Percentiles rank a stretch among this genome's conserved stretches.
Evolutionary conservation across 2,329 filamentous ascomycete species (phyloP).

Genomic region (Trichoderma simmonsii): DNA sequence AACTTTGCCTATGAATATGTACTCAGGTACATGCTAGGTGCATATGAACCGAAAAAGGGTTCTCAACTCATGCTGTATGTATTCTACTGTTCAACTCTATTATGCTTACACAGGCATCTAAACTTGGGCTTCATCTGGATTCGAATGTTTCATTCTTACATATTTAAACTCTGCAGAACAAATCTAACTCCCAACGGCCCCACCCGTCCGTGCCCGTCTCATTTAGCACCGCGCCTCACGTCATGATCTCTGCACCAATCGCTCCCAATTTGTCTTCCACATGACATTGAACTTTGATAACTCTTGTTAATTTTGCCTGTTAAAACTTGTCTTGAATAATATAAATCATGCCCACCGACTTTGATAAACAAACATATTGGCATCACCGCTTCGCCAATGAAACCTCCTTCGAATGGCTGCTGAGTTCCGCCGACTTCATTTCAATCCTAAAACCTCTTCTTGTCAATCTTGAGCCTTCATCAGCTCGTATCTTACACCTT

Average conservation of each 20-base stretch:
- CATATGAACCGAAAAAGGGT: background rate
- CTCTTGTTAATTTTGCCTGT: background rate
- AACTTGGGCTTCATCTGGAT: too few relatives aligned
- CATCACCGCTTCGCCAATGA: slow-evolving; percentile 45
- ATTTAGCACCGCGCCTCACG: background rate
- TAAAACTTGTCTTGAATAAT: background rate
- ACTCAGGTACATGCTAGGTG: background rate
- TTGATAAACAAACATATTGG: slow-evolving; percentile 51
- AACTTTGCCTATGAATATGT: too few relatives aligned
- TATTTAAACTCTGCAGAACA: background rate
- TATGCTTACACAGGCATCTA: too few relatives aligned
- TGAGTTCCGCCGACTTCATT: slow-evolving; percentile 41
- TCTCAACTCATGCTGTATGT: background rate
- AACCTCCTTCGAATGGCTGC: slow-evolving; percentile 47
- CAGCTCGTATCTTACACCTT: slow-evolving; percentile 42
- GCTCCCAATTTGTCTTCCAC: background rate
- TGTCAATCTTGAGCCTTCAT: slow-evolving; percentile 24
- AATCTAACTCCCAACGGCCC: background rate
- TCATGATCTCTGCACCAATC: background rate
- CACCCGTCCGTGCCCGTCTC: background rate
- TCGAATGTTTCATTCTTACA: background rate
- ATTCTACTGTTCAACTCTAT: too few relatives aligned
- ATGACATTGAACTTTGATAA: background rate
- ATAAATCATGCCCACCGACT: slow-evolving; percentile 34
- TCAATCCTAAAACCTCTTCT: slow-evolving; percentile 40